These are phyloP conservation scores for Chamaenerion angustifolium DNA, from an alignment of 345 rosid genomes.

Conservation along the genomic window DNA sequence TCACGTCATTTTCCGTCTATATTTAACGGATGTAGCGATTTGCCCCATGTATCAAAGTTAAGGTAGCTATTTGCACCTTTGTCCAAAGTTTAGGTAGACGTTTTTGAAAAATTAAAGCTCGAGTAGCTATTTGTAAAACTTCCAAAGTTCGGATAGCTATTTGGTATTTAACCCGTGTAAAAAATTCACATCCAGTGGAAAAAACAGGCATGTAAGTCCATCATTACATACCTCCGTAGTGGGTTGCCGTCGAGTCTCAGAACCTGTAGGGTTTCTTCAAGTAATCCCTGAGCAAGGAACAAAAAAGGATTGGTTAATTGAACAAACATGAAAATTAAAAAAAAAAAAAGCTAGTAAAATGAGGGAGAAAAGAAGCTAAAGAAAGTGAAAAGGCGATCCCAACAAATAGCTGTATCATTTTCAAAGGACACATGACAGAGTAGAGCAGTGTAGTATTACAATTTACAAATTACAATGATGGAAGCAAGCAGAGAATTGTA, in stretches of 20 bases:
- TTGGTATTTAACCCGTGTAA: too few relatives aligned
- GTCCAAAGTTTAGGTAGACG: too few relatives aligned
- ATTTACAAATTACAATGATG: background rate
- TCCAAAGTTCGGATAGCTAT: too few relatives aligned
- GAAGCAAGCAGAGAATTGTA: background rate
- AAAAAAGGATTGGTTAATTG: background rate
- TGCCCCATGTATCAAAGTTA: too few relatives aligned
- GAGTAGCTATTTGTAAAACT: too few relatives aligned
- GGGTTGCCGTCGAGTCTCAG: slow-evolving; percentile 86
- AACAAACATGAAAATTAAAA: background rate
- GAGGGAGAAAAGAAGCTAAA: background rate
- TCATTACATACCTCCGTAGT: slow-evolving; percentile 48
- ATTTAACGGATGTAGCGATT: too few relatives aligned
- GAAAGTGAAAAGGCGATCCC: background rate
- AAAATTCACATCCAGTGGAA: background rate
- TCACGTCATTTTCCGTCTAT: too few relatives aligned
- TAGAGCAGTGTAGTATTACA: background rate
- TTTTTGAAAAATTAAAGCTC: too few relatives aligned
- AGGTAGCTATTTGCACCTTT: too few relatives aligned
- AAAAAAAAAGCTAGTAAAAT: background rate
- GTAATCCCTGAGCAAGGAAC: slow-evolving; percentile 67
- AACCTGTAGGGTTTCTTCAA: slow-evolving; percentile 65
- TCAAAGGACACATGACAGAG: background rate
- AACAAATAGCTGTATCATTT: background rate
- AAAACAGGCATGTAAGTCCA: background rate